Evolutionary conservation across 768 basidiomycete genomes (phyloP), one percentile per base, ranked within the genome.

Genomic region (Mycena albidolilacea): DNA sequence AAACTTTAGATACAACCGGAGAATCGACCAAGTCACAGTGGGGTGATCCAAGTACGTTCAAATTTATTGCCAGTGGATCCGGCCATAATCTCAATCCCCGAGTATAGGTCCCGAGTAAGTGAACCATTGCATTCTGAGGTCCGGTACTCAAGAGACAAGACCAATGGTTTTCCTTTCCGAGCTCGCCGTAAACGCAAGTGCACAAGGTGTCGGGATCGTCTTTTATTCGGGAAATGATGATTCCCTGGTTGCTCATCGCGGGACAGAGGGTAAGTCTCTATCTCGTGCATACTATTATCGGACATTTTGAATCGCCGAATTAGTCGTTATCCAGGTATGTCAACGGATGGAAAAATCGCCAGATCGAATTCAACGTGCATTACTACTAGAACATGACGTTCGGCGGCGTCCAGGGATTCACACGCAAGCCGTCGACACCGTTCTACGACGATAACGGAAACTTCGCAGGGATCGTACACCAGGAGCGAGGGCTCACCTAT

Each of bases 351-450:
- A 30, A 30, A 30, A 30, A 30, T 30, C 30, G 8, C 21, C 30
- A 30, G 30, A 30, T 30, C 12, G 2, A 44, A 41, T 61, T 23
- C 7, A 23, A 43, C 30, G 30, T n/a, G 14, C 38, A 1, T 5
- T n/a, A n/a, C n/a, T 19, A 9, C 35, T 37, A 89, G 89, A 90
- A 90, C 67, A 88, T 87, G 59, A 88, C 89, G 0, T 90, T 88
- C 62, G 89, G 86, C 17, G 89, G 87, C 3, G 84, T 86, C 21
- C 87, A 84, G 77, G 89, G 89, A 21, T 90, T 90, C 78, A 85
- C 85, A 7, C 80, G 83, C 62, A 77, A 80, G 57, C 89, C 89
- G 0, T 80, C 83, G 5, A 89, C 89, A 0, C 80, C 87, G 0
- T 90, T 87, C 85, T 80, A 77, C 57, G 84, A 87, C 39, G 86